Evolutionary conservation across 805 yeast species (phyloP), one percentile per base, ranked within the genome.

Genomic region (Pichia cabralensis): DNA sequence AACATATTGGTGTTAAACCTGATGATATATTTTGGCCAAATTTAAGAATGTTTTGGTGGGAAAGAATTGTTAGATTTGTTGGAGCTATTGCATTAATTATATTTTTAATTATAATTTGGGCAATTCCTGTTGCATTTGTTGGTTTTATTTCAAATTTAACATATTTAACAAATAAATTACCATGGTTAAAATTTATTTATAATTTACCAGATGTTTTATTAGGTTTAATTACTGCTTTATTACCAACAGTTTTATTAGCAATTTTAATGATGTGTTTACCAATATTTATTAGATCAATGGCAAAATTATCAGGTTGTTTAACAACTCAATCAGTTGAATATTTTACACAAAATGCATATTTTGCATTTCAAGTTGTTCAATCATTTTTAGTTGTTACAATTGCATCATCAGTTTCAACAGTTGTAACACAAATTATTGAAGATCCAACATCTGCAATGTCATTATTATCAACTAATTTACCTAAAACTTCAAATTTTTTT

Each of bases 31-130:
- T 67, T 40, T 81, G 92, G 92, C 54, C 71, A 33, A 81, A 81
- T 53, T 62, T 80, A 73, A 67, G 92, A 52, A 54, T 81, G 56
- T 74, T 74, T 47, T 81, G 92, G 88, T 79, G 84, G 80, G 94
- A 81, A 56, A 60, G 76, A 47, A 52, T 78, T 14, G 60, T 63
- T 10, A 67, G 89, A 60, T 53, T 60, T 22, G 53, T 66, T 19
- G 64, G 65, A 35, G 74, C 88, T 0, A 36, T 60, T 23, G 62
- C 71, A 12, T 74, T 73, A 2, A 69, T 80, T 35, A 47, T 59
- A 16, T 81, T 76, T 1, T 47, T 78, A 28, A 64, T 79, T 34
- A 50, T 75, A 21, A 60, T 76, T 45, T 81, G 94, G 94, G 69
- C 88, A 37, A 58, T 80, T 43, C 89, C 89, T 11, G 85, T 79